Conservation (phyloP, 148 eudicot genomes). For the Silene latifolia region DNA sequence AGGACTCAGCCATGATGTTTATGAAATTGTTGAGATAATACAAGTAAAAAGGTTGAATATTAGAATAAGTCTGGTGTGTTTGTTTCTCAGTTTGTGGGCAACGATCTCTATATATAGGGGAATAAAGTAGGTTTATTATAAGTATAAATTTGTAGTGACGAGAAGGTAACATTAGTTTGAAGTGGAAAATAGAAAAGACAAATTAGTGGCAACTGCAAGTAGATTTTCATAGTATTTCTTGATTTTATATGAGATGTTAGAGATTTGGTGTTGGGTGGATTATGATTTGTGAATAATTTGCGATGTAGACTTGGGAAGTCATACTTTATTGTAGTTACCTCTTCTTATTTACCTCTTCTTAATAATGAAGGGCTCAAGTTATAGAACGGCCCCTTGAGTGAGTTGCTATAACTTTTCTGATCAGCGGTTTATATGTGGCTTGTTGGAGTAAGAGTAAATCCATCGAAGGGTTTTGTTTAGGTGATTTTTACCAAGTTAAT, state of each 20-base stretch:
- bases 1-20: conserved; percentile 19
- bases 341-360: not conserved
- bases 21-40: not conserved
- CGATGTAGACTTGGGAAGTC: not conserved
- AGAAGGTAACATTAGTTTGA: not conserved
- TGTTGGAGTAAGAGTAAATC: too few species aligned
- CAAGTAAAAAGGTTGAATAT: not conserved
- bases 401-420: not conserved
- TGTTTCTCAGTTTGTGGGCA: conserved; percentile 1
- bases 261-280: conserved; percentile 8
- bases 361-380: conserved; percentile 11
- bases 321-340: conserved; percentile 1
- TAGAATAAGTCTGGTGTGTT: not conserved
- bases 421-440: too few species aligned
- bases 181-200: conserved; percentile 13
- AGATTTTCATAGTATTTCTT: conserved; percentile 1
- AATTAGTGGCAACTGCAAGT: conserved; percentile 4
- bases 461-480: too few species aligned
- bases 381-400: conserved; percentile 9
- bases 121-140: not conserved
- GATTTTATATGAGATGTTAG: not conserved
- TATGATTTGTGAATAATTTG: not conserved
- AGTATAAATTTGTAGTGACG: not conserved
- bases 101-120: conserved; percentile 14
- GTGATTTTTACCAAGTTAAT: too few species aligned